These are phyloP conservation scores for Penicillium pulvis DNA, from an alignment of 495 filamentous ascomycete genomes.

Conservation along the genomic window DNA sequence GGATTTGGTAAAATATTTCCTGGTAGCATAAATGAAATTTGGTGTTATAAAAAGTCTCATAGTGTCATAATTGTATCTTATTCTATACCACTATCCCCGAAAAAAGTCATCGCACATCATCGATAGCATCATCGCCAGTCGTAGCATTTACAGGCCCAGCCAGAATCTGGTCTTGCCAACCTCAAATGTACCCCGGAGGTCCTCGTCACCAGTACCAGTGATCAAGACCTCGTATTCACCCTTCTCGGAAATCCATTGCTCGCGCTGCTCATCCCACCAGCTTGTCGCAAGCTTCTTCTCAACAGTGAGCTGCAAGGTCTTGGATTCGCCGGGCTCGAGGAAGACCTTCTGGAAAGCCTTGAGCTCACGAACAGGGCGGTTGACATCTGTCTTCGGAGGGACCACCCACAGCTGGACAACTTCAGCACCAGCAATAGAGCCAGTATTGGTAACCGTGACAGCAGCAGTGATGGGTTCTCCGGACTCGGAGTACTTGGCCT, in stretches of 20 bases:
- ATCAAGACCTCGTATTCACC: constrained; percentile 70
- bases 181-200: constrained; percentile 48
- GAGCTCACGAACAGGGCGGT: constrained; percentile 73
- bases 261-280: constrained; percentile 74
- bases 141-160: constrained; percentile 40
- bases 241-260: constrained; percentile 77
- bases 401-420: constrained; percentile 77
- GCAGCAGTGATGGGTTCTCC: constrained; percentile 59
- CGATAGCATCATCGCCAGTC: not conserved
- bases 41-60: not conserved
- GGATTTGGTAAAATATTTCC: not conserved
- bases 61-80: not conserved
- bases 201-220: constrained; percentile 51
- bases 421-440: constrained; percentile 66
- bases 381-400: constrained; percentile 56
- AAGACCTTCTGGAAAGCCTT: constrained; percentile 80
- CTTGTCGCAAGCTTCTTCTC: constrained; percentile 76
- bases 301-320: constrained; percentile 62
- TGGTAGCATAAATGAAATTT: not conserved
- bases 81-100: not conserved
- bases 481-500: constrained; percentile 27
- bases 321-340: constrained; percentile 68
- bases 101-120: not conserved
- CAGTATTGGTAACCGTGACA: constrained; percentile 70
- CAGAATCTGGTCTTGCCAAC: constrained; percentile 62